phyloP scores from a whole-genome alignment of 768 basidiomycete species.

The Agrocybe chaxingu region DNA sequence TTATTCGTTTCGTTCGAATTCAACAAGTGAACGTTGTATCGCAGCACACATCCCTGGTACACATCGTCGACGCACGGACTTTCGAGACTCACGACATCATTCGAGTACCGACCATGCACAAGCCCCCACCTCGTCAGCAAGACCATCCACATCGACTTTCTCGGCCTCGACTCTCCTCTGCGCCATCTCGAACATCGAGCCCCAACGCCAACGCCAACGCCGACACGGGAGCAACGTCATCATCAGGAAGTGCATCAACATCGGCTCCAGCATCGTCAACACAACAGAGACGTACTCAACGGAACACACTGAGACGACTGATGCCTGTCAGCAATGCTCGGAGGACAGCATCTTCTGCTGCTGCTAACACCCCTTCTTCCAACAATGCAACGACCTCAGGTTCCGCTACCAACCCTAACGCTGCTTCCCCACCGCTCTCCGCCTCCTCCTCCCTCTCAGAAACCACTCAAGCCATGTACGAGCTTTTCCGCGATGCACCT shows the following conservation, averaged over 20 bases:
- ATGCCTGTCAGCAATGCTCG: constrained; percentile 6
- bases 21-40: constrained; percentile 7
- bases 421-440: too few relatives aligned
- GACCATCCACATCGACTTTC: neutral
- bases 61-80: constrained; percentile 83
- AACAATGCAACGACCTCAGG: neutral
- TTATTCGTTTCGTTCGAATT: neutral
- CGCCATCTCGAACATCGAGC: too few relatives aligned
- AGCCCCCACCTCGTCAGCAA: constrained; percentile 3
- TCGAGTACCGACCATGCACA: constrained; percentile 42
- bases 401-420: too few relatives aligned
- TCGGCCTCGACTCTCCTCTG: neutral
- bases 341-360: constrained; percentile 6
- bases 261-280: too few relatives aligned
- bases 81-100: constrained; percentile 77
- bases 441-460: too few relatives aligned
- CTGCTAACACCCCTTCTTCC: constrained; percentile 3
- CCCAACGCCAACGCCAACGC: too few relatives aligned
- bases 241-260: too few relatives aligned
- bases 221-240: too few relatives aligned
- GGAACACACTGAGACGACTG: constrained; percentile 2
- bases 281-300: neutral
- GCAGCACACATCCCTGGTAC: constrained; percentile 79
- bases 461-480: too few relatives aligned
- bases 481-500: too few relatives aligned